Conservation (phyloP, 306 rosid species). For the Myrica gale region DNA sequence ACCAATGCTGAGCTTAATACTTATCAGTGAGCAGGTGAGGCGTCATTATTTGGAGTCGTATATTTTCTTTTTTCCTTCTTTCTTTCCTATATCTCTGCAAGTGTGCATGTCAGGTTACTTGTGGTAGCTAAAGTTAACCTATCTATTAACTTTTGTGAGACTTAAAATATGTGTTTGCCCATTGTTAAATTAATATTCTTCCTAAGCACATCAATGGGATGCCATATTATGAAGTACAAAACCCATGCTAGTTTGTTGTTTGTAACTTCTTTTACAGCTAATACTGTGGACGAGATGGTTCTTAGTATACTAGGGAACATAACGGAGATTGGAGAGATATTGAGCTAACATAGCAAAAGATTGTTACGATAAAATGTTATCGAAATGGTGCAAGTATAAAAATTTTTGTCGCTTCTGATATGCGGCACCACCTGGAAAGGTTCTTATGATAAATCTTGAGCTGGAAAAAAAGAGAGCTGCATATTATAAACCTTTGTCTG, state of each 20-base stretch:
- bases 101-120: not conserved
- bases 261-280: not conserved
- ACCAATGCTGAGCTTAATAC: constrained; percentile 63
- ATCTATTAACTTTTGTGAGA: not conserved
- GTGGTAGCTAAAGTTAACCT: not conserved
- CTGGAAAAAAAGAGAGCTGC: not conserved
- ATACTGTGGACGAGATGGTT: not conserved
- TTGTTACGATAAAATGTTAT: not conserved
- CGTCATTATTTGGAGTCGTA: not conserved
- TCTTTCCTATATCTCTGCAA: not conserved
- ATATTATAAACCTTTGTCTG: too few species aligned
- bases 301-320: not conserved
- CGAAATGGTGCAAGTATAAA: not conserved
- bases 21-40: constrained; percentile 58
- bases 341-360: not conserved
- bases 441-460: not conserved
- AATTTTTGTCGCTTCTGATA: not conserved
- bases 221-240: not conserved
- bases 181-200: not conserved
- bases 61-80: not conserved
- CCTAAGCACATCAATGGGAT: not conserved
- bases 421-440: not conserved
- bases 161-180: not conserved
- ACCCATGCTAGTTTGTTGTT: too few species aligned
- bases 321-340: not conserved